Evolutionary conservation across 306 rosid genomes (phyloP), one percentile per base, ranked within the genome.

Genomic region (Boehmeria nivea): DNA sequence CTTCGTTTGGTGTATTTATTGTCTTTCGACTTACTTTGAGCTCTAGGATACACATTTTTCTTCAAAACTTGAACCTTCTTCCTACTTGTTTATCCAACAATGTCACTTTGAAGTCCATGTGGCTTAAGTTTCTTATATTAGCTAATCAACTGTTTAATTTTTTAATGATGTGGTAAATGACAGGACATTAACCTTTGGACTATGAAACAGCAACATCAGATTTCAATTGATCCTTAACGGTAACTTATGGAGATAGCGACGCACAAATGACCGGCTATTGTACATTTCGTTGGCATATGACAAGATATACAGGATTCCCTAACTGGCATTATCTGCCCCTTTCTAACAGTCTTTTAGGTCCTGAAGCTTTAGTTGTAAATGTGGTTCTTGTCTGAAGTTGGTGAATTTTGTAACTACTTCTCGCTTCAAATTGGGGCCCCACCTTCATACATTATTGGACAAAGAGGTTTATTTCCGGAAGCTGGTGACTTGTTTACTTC

Each of bases 231-330:
- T 9, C 17, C 9, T 34, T 59, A 16, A 68, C 59, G 62, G 73
- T 55, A 31, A 45, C 54, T 47, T 60, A 69, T 62, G 73, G 71
- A 64, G 73, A 64, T 72, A 54, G 44, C 60, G 13, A 9, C 37
- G 58, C 61, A 57, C 38, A 63, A 67, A 71, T 42, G 69, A 44
- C 73, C 51, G 31, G 73, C 74, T 76, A 45, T 69, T 89, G 90
- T 82, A 86, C 81, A 80, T 81, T 76, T 76, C n/a, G 57, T 76
- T n/a, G n/a, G n/a, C n/a, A 22, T 23, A 68, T 70, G 81, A 77
- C 71, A 62, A 82, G 83, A 71, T 64, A 75, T 68, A 69, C 80
- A 75, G 78, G 67, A 72, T 43, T 72, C 51, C 48, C 74, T 66
- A 28, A 75, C 72, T 46, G 82, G 68, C 67, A 48, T 61, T 55